Conservation (phyloP, 805 yeast species). For the Millerago galiae region DNA sequence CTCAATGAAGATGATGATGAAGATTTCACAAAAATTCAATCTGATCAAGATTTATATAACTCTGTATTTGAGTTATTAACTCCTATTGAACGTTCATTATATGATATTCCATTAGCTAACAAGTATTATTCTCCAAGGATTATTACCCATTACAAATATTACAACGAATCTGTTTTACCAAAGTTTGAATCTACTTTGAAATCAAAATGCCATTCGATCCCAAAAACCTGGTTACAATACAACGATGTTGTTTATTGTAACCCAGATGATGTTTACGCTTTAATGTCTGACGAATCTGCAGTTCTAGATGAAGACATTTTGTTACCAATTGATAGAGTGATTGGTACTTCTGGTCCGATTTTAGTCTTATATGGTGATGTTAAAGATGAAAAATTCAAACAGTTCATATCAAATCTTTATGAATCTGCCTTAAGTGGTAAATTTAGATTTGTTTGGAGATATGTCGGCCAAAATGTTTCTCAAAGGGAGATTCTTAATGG, state of each 20-base stretch:
- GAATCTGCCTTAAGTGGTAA: constrained; percentile 59
- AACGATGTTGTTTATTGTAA: constrained; percentile 56
- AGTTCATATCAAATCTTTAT: constrained; percentile 52
- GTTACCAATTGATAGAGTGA: constrained; percentile 53
- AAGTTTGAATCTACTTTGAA: constrained; percentile 14
- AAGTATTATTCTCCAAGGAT: constrained; percentile 54
- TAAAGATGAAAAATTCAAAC: constrained; percentile 39
- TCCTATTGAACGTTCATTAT: constrained; percentile 15
- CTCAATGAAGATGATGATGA: constrained; percentile 9
- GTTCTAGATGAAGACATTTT: constrained; percentile 14
- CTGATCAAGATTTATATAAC: constrained; percentile 17
- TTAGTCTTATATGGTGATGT: constrained; percentile 66
- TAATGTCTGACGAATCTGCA: constrained; percentile 43
- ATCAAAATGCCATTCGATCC: constrained; percentile 18
- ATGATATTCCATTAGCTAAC: constrained; percentile 24
- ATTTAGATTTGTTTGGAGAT: constrained; percentile 70
- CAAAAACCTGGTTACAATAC: constrained; percentile 42
- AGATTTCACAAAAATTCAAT: background rate
- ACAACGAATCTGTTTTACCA: constrained; percentile 30
- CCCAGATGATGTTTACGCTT: constrained; percentile 70
- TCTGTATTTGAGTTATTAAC: constrained; percentile 14
- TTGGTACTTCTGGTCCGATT: constrained; percentile 51
- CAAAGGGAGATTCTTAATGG: constrained; percentile 39
- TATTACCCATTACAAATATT: constrained; percentile 56
- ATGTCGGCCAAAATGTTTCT: constrained; percentile 35